These are phyloP conservation scores for Cylindricascospora bacillispora DNA, from an alignment of 1,139 yeast genomes.

Conservation along the genomic window DNA sequence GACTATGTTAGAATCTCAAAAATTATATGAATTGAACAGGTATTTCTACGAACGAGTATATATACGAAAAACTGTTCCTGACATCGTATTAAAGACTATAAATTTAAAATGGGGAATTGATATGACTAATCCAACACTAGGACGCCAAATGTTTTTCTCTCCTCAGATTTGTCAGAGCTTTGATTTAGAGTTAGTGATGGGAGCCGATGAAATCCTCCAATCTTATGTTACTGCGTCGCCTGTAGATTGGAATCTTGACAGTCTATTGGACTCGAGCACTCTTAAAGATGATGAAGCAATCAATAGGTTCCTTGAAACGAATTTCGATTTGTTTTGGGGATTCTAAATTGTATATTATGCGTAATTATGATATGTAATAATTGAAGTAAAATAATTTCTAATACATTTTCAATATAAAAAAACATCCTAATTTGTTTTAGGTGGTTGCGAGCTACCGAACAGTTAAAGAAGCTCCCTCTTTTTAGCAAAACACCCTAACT, in stretches of 20 bases:
- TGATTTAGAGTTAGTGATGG: background rate
- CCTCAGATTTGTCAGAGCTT: slow-evolving; percentile 3
- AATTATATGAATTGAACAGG: slow-evolving; percentile 5
- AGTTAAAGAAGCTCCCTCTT: no score
- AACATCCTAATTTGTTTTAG: no score
- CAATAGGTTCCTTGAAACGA: slow-evolving; percentile 1
- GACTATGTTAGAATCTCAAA: slow-evolving; percentile 7
- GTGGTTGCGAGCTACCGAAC: no score
- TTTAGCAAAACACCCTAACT: no score
- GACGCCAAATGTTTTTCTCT: slow-evolving; percentile 7
- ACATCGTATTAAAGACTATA: slow-evolving; percentile 6
- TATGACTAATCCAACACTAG: slow-evolving; percentile 5
- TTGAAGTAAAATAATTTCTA: no score
- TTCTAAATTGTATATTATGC: no score
- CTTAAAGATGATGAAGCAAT: background rate
- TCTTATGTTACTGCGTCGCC: background rate
- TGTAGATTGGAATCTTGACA: background rate
- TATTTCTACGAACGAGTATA: slow-evolving; percentile 7
- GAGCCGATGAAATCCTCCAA: background rate
- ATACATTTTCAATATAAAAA: no score
- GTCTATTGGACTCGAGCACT: background rate
- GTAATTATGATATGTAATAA: no score
- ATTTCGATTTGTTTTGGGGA: slow-evolving; percentile 2
- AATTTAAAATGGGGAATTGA: slow-evolving; percentile 15
- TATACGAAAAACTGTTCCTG: slow-evolving; percentile 7